Conservation (phyloP, 177 flowering plant species). For the Vitis hybrid region DNA sequence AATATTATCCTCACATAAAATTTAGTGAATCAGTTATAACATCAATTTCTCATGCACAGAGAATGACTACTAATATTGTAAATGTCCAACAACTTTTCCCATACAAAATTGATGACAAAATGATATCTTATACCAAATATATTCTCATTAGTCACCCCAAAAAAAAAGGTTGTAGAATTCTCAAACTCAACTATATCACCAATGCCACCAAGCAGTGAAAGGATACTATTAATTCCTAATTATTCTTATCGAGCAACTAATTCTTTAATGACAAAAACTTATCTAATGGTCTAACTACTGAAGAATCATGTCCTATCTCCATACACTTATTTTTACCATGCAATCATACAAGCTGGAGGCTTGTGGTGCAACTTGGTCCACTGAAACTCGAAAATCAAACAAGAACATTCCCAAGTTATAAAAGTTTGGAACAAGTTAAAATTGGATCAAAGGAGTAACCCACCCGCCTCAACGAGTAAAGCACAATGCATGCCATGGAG, state of each 20-base stretch:
- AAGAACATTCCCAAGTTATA: not conserved
- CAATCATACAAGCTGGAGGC: too few relatives aligned
- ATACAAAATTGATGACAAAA: too few relatives aligned
- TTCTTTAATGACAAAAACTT: too few relatives aligned
- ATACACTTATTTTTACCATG: too few relatives aligned
- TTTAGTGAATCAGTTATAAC: too few relatives aligned
- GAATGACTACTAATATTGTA: too few relatives aligned
- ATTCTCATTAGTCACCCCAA: not conserved
- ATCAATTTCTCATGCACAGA: too few relatives aligned
- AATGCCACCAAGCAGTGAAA: not conserved
- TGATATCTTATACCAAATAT: too few relatives aligned
- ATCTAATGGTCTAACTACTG: too few relatives aligned
- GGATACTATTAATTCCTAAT: not conserved
- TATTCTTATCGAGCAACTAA: not conserved
- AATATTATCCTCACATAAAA: too few relatives aligned
- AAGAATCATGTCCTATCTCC: too few relatives aligned
- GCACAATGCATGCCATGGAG: not conserved
- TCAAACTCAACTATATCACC: not conserved
- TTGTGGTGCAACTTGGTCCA: not conserved
- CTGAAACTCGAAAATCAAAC: not conserved
- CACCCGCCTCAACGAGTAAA: not conserved
- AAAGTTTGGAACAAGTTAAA: not conserved
- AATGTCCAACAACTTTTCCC: too few relatives aligned
- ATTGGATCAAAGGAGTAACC: not conserved
- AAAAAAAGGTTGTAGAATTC: not conserved